These are phyloP conservation scores for Stygiomarasmius scandens DNA, from an alignment of 1,284 basidiomycete species.

Conservation along the genomic window DNA sequence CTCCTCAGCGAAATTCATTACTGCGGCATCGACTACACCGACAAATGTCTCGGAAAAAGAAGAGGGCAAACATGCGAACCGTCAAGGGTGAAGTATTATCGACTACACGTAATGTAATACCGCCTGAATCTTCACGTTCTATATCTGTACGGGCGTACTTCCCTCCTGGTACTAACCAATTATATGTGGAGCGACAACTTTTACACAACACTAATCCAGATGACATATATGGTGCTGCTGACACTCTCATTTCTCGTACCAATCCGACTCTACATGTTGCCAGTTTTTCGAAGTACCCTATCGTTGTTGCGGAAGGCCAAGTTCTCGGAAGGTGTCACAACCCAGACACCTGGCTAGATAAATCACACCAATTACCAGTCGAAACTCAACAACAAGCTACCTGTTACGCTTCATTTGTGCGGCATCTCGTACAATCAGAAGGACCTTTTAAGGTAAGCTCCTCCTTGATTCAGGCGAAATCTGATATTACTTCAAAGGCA, in stretches of 20 bases:
- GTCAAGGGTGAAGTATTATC: slow-evolving; percentile 7
- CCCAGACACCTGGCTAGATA: slow-evolving; percentile 20
- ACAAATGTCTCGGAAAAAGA: background rate
- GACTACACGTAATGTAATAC: slow-evolving; percentile 17
- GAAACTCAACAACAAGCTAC: too few species aligned
- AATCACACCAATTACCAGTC: too few species aligned
- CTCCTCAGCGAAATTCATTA: background rate
- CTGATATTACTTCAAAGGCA: too few species aligned
- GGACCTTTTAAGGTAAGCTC: too few species aligned
- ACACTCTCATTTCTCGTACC: slow-evolving; percentile 19
- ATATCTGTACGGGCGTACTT: background rate
- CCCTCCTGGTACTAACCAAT: background rate
- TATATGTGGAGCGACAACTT: slow-evolving; percentile 14
- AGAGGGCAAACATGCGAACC: background rate
- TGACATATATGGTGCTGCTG: slow-evolving; percentile 21
- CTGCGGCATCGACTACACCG: background rate
- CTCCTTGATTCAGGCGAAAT: too few species aligned
- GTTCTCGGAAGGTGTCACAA: slow-evolving; percentile 18
- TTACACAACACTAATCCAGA: slow-evolving; percentile 7
- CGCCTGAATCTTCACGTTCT: slow-evolving; percentile 11
- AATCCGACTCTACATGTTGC: too few species aligned
- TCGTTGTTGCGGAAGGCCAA: slow-evolving; percentile 19
- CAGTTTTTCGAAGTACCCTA: slow-evolving; percentile 1
- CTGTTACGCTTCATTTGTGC: too few species aligned
- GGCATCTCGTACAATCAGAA: too few species aligned